Conservation (phyloP, 148 eudicot species). For the Gaultheria prostrata region DNA sequence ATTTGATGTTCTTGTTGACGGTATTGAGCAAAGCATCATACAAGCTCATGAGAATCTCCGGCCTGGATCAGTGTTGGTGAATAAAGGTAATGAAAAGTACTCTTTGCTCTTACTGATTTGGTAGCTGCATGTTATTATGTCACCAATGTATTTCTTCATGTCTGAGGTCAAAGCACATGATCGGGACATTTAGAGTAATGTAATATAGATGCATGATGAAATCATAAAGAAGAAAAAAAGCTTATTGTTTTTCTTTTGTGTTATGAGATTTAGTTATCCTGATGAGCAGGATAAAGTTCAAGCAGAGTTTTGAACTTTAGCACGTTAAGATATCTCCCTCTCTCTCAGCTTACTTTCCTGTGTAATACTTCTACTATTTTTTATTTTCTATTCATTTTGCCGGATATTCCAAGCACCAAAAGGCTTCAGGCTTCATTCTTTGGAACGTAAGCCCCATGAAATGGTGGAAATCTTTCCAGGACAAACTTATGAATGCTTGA, state of each 20-base stretch:
- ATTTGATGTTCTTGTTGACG: conserved; percentile 83
- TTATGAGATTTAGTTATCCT: neutral
- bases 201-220: neutral
- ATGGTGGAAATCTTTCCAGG: neutral
- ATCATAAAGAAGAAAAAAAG: neutral
- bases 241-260: neutral
- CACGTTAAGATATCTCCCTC: neutral
- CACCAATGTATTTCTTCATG: conserved; percentile 10
- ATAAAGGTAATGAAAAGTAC: conserved; percentile 54
- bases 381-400: neutral
- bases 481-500: neutral
- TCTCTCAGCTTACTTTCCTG: neutral
- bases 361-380: neutral
- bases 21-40: conserved; percentile 83
- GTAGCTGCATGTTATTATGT: neutral
- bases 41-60: conserved; percentile 84
- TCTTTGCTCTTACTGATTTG: neutral
- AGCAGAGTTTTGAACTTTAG: neutral
- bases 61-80: conserved; percentile 81
- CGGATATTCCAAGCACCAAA: neutral
- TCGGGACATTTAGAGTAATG: neutral
- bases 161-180: conserved; percentile 5
- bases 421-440: neutral
- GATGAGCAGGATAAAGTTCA: neutral
- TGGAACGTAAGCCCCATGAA: neutral